These are phyloP conservation scores for Lepidium campestre DNA, from an alignment of 441 rosid species.

Conservation along the genomic window DNA sequence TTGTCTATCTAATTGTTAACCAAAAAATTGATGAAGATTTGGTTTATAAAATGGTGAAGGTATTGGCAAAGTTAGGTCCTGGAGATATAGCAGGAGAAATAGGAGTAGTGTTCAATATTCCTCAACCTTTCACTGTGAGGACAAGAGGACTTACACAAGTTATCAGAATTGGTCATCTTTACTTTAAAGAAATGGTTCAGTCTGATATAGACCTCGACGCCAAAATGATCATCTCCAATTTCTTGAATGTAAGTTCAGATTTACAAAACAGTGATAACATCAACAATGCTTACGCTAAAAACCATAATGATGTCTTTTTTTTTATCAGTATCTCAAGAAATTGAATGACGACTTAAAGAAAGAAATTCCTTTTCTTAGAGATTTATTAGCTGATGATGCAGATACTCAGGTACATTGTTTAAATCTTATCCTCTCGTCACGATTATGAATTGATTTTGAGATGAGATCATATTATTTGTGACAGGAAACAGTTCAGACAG, in stretches of 20 bases:
- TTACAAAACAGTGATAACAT: neutral
- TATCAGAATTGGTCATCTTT: constrained; percentile 67
- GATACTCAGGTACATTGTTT: constrained; percentile 10
- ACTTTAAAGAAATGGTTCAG: constrained; percentile 26
- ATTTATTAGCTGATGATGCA: constrained; percentile 16
- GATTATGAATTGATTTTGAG: neutral
- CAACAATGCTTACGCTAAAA: neutral
- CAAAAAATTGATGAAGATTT: neutral
- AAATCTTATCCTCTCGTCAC: neutral
- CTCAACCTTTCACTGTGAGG: constrained; percentile 85
- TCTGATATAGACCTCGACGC: constrained; percentile 23
- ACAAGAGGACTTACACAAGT: constrained; percentile 86
- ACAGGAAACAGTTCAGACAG: constrained; percentile 16
- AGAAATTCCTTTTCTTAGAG: constrained; percentile 27
- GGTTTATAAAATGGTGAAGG: constrained; percentile 28
- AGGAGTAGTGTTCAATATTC: constrained; percentile 81
- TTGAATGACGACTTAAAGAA: constrained; percentile 25
- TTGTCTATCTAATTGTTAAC: no score
- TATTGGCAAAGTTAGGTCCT: constrained; percentile 58
- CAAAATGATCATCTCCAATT: constrained; percentile 24
- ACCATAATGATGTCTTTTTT: no score
- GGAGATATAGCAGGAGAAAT: constrained; percentile 86
- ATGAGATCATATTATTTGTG: neutral
- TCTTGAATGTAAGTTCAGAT: constrained; percentile 16
- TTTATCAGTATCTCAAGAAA: constrained; percentile 20